These are phyloP conservation scores for Termitomyces sp. DNA, from an alignment of 768 basidiomycete genomes.

Conservation along the genomic window DNA sequence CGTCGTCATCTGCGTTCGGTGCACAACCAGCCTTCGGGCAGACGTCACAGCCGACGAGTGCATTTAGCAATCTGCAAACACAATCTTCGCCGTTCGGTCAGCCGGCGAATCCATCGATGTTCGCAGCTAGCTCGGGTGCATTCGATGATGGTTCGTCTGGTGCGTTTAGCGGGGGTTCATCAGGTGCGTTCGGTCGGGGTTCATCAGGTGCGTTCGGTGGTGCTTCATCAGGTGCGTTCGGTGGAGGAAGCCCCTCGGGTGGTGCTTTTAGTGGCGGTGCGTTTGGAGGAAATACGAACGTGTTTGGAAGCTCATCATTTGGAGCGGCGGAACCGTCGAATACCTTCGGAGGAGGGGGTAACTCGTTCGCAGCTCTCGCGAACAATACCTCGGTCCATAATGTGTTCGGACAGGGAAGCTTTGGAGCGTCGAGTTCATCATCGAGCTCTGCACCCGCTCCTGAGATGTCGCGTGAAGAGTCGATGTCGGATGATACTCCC, in stretches of 20 bases:
- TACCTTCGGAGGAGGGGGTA: constrained; percentile 19
- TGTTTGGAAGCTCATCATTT: constrained; percentile 22
- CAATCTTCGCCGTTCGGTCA: constrained; percentile 13
- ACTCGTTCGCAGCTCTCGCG: constrained; percentile 18
- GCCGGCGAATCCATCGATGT: constrained; percentile 8
- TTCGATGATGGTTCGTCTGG: constrained; percentile 1
- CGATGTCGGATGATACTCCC: constrained; percentile 41
- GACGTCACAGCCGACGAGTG: constrained; percentile 19
- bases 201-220: constrained; percentile 20
- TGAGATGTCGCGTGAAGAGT: constrained; percentile 41
- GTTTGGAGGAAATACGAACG: constrained; percentile 16
- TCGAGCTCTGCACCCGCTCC: constrained; percentile 12
- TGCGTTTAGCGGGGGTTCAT: constrained; percentile 15
- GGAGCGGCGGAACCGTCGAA: constrained; percentile 15
- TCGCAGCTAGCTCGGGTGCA: constrained; percentile 5
- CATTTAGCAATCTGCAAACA: constrained; percentile 13
- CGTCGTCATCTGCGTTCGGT: constrained; percentile 6
- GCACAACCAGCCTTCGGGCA: constrained; percentile 25
- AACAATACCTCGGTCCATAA: constrained; percentile 13
- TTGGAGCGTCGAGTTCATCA: constrained; percentile 19
- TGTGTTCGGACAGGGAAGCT: constrained; percentile 27
- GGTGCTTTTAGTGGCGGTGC: constrained; percentile 20
- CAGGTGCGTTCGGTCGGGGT: constrained; percentile 3
- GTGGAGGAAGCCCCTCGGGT: constrained; percentile 6
- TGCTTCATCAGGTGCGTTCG: constrained; percentile 5